phyloP scores from a whole-genome alignment of 495 filamentous ascomycete genomes.

The Astrothelium macrocarpum region DNA sequence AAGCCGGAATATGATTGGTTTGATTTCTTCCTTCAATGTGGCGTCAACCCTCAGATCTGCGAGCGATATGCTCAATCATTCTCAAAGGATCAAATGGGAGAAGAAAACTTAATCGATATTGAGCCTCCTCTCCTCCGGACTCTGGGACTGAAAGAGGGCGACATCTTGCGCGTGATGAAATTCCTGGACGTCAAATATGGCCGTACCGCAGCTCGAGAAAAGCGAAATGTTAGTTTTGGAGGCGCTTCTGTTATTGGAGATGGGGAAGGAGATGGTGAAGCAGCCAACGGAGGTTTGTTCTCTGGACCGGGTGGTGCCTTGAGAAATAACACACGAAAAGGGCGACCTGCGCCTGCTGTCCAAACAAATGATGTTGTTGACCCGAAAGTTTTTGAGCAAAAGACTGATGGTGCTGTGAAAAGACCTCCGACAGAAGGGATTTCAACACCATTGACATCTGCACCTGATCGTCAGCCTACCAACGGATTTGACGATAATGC shows the following conservation, averaged over 20 bases:
- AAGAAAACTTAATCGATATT: conserved; percentile 79
- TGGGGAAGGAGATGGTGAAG: conserved; percentile 33
- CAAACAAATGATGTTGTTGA: conserved; percentile 81
- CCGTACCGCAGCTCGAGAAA: conserved; percentile 47
- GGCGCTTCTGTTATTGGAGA: conserved; percentile 43
- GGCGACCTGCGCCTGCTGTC: conserved; percentile 72
- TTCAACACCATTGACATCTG: conserved; percentile 42
- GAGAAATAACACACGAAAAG: conserved; percentile 92
- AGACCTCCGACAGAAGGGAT: conserved; percentile 33
- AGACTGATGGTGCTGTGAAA: conserved; percentile 40
- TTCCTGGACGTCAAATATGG: conserved; percentile 72
- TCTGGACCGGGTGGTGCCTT: conserved; percentile 81
- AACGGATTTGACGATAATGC: conserved; percentile 90
- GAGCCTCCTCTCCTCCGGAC: conserved; percentile 70
- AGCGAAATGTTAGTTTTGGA: conserved; percentile 54
- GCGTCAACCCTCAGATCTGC: conserved; percentile 82
- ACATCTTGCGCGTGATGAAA: conserved; percentile 91
- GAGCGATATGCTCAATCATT: conserved; percentile 90
- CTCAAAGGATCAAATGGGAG: conserved; percentile 84
- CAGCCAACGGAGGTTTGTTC: conserved; percentile 58
- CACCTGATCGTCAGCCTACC: conserved; percentile 30
- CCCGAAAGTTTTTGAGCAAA: conserved; percentile 70
- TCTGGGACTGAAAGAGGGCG: conserved; percentile 85
- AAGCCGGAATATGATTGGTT: conserved; percentile 93
- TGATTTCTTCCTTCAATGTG: conserved; percentile 89